Evolutionary conservation across 495 filamentous ascomycete genomes (phyloP).

Genomic region (Aspergillus taichungensis): DNA sequence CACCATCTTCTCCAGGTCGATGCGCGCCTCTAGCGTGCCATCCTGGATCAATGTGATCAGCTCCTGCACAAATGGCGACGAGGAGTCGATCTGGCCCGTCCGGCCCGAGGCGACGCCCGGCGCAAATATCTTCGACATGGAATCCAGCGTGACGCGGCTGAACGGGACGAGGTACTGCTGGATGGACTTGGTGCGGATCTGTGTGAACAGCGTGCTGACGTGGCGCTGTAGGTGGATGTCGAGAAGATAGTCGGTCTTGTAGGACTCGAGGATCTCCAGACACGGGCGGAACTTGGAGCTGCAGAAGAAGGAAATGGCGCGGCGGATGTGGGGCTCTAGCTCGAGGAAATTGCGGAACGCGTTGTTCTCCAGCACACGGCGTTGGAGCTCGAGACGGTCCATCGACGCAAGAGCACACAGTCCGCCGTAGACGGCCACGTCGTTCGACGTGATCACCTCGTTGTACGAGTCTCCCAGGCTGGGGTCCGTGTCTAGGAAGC

Average conservation of each 20-base stretch:
- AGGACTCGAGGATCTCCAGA: conserved; percentile 69
- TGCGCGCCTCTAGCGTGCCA: conserved; percentile 63
- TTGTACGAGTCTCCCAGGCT: conserved; percentile 51
- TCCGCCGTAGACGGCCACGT: conserved; percentile 86
- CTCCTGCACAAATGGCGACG: conserved; percentile 61
- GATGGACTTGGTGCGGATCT: conserved; percentile 82
- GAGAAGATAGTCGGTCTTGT: conserved; percentile 76
- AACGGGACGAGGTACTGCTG: conserved; percentile 83
- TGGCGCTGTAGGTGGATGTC: conserved; percentile 81
- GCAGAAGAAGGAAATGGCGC: conserved; percentile 80
- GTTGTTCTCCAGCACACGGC: conserved; percentile 64
- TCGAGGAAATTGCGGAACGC: conserved; percentile 83
- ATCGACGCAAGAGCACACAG: conserved; percentile 87
- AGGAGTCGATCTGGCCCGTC: conserved; percentile 34
- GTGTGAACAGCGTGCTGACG: conserved; percentile 55
- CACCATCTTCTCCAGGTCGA: conserved; percentile 75
- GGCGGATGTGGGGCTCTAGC: conserved; percentile 86
- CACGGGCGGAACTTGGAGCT: conserved; percentile 80
- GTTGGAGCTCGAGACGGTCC: conserved; percentile 67
- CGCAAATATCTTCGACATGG: conserved; percentile 57
- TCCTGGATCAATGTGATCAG: conserved; percentile 66
- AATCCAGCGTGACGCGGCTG: conserved; percentile 61
- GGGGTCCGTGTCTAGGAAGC: conserved; percentile 54
- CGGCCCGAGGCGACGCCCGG: conserved; percentile 26
- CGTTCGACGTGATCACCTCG: conserved; percentile 71